Conservation (phyloP, 2,329 filamentous ascomycete species). For the Diaporthe longicolla region DNA sequence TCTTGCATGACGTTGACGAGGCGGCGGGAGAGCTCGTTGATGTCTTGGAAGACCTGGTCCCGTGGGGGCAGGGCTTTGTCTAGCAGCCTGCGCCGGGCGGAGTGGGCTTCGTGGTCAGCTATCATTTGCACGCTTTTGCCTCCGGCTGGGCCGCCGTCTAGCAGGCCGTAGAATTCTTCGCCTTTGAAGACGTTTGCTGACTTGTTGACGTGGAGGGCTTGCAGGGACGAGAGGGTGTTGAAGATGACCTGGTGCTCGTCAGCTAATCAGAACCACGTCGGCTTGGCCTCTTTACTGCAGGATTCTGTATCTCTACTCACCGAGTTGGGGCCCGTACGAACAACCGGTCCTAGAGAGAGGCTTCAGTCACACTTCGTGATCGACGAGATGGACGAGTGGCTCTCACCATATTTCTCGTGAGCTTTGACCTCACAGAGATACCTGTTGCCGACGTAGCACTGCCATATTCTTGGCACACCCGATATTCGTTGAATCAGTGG, state of each 20-base stretch:
- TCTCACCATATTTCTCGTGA: conserved; percentile 17
- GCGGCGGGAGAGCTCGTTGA: neutral
- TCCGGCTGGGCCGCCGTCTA: neutral
- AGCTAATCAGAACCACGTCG: neutral
- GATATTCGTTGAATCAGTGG: conserved; percentile 4
- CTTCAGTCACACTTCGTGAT: neutral
- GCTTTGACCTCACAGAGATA: conserved; percentile 4
- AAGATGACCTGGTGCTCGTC: neutral
- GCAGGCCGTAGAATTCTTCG: conserved; percentile 3
- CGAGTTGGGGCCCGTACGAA: conserved; percentile 14
- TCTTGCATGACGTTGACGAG: neutral
- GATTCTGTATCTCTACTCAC: neutral
- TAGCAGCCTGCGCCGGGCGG: conserved; percentile 10
- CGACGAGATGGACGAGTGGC: accelerated
- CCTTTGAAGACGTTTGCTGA: conserved; percentile 15
- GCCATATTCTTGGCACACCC: conserved; percentile 17
- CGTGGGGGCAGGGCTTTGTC: conserved; percentile 9
- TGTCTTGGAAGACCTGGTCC: conserved; percentile 13
- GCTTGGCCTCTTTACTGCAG: too few species aligned
- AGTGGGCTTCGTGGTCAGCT: conserved; percentile 6
- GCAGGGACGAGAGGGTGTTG: conserved; percentile 15
- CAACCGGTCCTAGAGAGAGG: neutral
- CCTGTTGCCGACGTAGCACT: conserved; percentile 14
- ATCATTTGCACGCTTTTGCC: conserved; percentile 28
- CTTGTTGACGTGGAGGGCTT: conserved; percentile 17